Evolutionary conservation across 1,139 yeast species (phyloP), one percentile per base, ranked within the genome.

Genomic region (Blastobotrys elegans): DNA sequence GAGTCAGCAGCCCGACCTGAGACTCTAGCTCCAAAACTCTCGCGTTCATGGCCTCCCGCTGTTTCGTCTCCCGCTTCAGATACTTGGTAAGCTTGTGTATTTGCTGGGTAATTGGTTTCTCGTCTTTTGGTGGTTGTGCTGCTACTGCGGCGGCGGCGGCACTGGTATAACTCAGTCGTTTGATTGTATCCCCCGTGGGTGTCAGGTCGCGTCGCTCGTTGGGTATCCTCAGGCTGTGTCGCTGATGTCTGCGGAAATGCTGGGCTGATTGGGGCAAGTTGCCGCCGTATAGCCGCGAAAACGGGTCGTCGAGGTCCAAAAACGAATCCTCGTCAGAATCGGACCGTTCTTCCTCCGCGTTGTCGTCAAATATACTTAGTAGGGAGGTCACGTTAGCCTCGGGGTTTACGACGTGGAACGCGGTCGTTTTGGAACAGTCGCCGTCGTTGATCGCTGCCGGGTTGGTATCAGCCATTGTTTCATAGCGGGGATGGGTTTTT

Each of bases 161-260:
- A 6, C 31, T 22, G 13, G 30, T 16, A 37, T 5, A 37, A 21
- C 40, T 37, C 11, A 27, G 7, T 27, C 22, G 20, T 13, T 33
- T 13, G 10, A 36, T 22, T 3, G 35, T 18, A 20, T 29, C 34
- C 11, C 11, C 22, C 6, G 26, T 13, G 11, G 44, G 10, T 13
- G 40, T 4, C 4, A 31, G 14, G 4, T 21, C 13, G 5, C 13
- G 33, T 2, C 4, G 13, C 10, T 26, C 14, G 11, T 30, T 35
- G 26, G 49, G 49, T 24, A 46, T 26, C 13, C 26, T 36, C 27
- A 40, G 26, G 21, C 46, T 46, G 20, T 46, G 38, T 6, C 49
- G 27, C 17, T 43, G 34, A 27, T 40, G 41, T 14, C 37, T 26
- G 30, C 36, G 42, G 21, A 30, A 24, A 5, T 7, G 5, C 3